A percentile compares a stretch with the other conserved stretches of the same genome.
Evolutionary conservation across 129 eudicot genomes (phyloP).

Genomic region (Rutidosis leptorrhynchoides): DNA sequence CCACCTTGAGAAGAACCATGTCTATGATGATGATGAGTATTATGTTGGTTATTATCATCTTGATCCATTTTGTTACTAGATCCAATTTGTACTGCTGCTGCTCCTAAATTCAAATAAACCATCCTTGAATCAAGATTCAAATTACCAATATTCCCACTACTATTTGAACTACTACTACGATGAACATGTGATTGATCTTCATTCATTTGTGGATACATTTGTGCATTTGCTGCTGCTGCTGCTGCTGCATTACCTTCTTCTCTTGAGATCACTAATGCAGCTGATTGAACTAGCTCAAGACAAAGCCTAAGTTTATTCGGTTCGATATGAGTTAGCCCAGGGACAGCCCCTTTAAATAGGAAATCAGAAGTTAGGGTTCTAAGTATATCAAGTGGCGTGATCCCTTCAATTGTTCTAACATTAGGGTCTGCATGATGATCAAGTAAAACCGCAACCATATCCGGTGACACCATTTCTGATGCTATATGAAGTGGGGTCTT

Average conservation of each 20-base stretch:
- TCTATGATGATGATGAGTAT: conserved; percentile 46
- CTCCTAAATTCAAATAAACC: conserved; percentile 85
- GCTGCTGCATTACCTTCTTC: conserved; percentile 66
- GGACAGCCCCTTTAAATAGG: conserved; percentile 84
- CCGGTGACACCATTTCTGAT: conserved; percentile 95
- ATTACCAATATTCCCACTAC: conserved; percentile 45
- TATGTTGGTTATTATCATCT: conserved; percentile 39
- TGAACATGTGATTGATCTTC: conserved; percentile 37
- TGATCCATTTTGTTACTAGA: conserved; percentile 42
- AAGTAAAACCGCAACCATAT: conserved; percentile 90
- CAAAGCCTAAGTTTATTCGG: conserved; percentile 95
- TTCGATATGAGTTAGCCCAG: conserved; percentile 77
- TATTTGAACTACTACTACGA: conserved; percentile 39
- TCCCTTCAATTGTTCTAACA: conserved; percentile 77
- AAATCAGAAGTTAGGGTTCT: conserved; percentile 93
- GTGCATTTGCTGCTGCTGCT: conserved; percentile 31
- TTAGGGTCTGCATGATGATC: conserved; percentile 99
- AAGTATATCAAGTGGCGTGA: conserved; percentile 83
- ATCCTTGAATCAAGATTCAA: conserved; percentile 66
- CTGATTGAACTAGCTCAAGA: conserved; percentile 88
- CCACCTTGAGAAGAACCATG: conserved; percentile 52
- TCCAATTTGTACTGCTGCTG: conserved; percentile 55
- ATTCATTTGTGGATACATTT: conserved; percentile 51
- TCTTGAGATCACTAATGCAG: conserved; percentile 93
- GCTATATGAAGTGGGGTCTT: conserved; percentile 91